Conservation (phyloP, 371 early-diverging fungal species). For the Mortierella sp. region DNA sequence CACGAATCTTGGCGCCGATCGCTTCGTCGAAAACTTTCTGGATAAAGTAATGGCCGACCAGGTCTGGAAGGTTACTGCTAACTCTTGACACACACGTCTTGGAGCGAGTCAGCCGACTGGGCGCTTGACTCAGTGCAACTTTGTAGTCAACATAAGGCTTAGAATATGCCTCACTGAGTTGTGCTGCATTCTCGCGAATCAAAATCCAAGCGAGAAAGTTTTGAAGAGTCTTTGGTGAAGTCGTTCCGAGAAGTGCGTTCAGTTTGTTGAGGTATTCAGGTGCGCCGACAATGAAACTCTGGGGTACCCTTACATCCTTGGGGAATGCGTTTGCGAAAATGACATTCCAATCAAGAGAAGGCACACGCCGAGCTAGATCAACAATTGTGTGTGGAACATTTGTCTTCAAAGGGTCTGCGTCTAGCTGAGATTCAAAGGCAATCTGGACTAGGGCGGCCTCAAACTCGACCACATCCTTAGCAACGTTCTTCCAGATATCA, state of each 20-base stretch:
- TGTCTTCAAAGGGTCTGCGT: constrained; percentile 54
- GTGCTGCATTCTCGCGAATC: constrained; percentile 35
- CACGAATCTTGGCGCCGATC: constrained; percentile 45
- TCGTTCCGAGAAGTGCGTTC: constrained; percentile 49
- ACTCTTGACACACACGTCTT: constrained; percentile 59
- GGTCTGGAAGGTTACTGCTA: constrained; percentile 60
- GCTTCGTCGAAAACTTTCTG: constrained; percentile 53
- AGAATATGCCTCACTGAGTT: constrained; percentile 45
- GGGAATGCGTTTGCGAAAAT: constrained; percentile 58
- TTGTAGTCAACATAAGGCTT: constrained; percentile 45
- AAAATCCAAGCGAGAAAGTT: constrained; percentile 62
- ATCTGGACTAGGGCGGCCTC: constrained; percentile 4
- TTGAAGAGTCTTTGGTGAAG: constrained; percentile 53
- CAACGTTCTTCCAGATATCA: constrained; percentile 17
- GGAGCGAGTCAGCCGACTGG: constrained; percentile 54
- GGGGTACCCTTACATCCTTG: constrained; percentile 35
- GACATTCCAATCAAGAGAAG: constrained; percentile 62
- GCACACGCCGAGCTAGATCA: constrained; percentile 45
- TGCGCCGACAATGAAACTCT: constrained; percentile 52
- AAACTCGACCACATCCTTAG: constrained; percentile 27
- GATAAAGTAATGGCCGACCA: constrained; percentile 71
- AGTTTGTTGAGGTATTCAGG: constrained; percentile 58
- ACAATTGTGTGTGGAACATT: constrained; percentile 59
- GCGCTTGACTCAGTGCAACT: constrained; percentile 51
- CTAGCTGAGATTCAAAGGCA: background rate